Base-by-base conservation (phyloP, 1,284 basidiomycete species). In the Leccinum subatratum region DNA sequence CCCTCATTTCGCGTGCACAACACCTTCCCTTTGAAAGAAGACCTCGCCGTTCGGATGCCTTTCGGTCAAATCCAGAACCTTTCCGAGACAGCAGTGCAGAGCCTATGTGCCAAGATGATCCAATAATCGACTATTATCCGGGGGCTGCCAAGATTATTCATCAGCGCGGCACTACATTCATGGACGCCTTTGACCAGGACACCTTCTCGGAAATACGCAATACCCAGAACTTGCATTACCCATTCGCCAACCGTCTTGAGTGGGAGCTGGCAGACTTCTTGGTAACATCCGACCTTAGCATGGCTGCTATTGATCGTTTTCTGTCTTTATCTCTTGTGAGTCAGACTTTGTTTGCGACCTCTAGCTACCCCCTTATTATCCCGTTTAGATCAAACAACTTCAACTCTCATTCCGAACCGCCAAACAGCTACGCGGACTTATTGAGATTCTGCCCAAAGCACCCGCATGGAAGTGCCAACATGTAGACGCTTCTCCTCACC, bases 401-500 rank as follows among this genome's bases (percentile, higher is more conserved):
- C 11, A 22, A 12, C 62, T 63, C 11, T 37, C 48, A 4, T 63
- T 63, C n/a, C 30, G n/a, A 28, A 63, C 62, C 4, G 32, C 62
- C 22, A 14, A 6, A 11, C n/a, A 25, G 30, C 30, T 56, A 16
- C 18, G 28, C 14, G 20, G 30, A 18, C 18, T 54, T 9, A 51
- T 16, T 6, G 51, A 63, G 51, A 56, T 63, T 32, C 20, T 63
- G 5, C 62, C 62, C 18, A 6, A 56, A 56, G 16, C 30, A 6
- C 62, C 62, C 20, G 20, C 48, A 11, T 63, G 62, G 62, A 63
- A 63, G 32, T 63, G 62, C 51, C 30, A 25, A 11, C 48, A 63
- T 5, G 14, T 63, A 14, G 30, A 54, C 18, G 56, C 16, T n/a
- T 25, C 48, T 32, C 62, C 62, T 25, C 62, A 63, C 7, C 3